Conservation (phyloP, 305 asterid species). For the Fraxinus paxiana region DNA sequence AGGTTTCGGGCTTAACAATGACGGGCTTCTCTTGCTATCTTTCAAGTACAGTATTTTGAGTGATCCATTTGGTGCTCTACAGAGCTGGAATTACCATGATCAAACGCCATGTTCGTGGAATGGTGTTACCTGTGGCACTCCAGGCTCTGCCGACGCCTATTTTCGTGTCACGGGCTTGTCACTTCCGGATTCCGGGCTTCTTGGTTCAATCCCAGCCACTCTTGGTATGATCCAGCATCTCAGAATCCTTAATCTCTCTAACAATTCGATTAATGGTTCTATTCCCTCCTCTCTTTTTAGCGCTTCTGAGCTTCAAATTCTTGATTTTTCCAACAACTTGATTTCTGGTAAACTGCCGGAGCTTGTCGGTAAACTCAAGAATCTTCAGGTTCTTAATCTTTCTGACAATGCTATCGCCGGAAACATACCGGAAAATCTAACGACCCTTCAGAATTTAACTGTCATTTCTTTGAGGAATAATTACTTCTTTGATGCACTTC, state of each 20-base stretch:
- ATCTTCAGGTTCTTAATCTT: conserved; percentile 63
- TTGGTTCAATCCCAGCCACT: conserved; percentile 56
- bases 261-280: conserved; percentile 71
- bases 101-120: conserved; percentile 73
- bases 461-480: conserved; percentile 54
- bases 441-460: conserved; percentile 43
- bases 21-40: conserved; percentile 59
- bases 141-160: conserved; percentile 44
- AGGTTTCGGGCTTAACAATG: conserved; percentile 50
- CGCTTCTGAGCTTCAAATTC: conserved; percentile 47
- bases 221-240: conserved; percentile 65
- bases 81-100: conserved; percentile 45
- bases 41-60: conserved; percentile 49
- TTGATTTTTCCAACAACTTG: conserved; percentile 67
- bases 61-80: conserved; percentile 54
- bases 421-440: conserved; percentile 45
- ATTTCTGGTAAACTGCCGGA: conserved; percentile 64
- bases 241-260: conserved; percentile 51
- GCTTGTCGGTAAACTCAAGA: conserved; percentile 37
- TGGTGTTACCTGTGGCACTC: conserved; percentile 61
- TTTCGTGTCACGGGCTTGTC: conserved; percentile 55
- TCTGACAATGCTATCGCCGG: conserved; percentile 75
- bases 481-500: conserved; percentile 55
- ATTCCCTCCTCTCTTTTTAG: conserved; percentile 52
- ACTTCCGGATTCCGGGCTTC: conserved; percentile 52